Evolutionary conservation across 1,284 basidiomycete species (phyloP).

Genomic region (Fomitopsis palustris): DNA sequence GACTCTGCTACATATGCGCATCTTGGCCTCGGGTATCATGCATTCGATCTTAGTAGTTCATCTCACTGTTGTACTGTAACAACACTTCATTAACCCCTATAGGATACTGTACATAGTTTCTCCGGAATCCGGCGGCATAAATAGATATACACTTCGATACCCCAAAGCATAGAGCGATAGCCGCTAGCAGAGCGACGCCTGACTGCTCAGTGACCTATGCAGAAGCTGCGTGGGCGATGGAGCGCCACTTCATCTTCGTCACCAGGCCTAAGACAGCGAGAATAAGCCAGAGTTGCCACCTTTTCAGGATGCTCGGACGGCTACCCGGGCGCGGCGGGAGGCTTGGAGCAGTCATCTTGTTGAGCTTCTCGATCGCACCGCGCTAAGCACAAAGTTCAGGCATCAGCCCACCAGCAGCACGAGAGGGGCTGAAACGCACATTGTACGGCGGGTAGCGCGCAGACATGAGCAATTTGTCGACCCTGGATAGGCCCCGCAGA

Average conservation of each 20-base stretch:
- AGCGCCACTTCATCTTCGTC: conserved; percentile 14
- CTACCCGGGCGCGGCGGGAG: conserved; percentile 38
- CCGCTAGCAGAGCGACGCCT: neutral
- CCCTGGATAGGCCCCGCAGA: conserved; percentile 31
- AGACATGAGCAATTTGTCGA: conserved; percentile 46
- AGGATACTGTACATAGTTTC: neutral
- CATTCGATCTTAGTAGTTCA: neutral
- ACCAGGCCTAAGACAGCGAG: conserved; percentile 21
- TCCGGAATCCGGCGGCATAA: neutral
- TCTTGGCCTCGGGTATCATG: neutral
- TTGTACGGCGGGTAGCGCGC: conserved; percentile 66
- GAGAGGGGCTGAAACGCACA: conserved; percentile 30
- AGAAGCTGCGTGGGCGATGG: neutral
- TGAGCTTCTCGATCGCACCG: conserved; percentile 22
- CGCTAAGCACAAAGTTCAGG: conserved; percentile 10
- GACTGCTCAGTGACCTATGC: neutral
- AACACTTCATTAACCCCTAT: neutral
- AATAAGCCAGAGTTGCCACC: conserved; percentile 23
- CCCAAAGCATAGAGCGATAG: neutral
- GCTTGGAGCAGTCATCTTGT: conserved; percentile 22
- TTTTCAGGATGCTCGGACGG: conserved; percentile 11
- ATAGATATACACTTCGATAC: neutral
- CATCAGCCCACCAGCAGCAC: neutral
- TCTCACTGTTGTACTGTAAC: neutral
- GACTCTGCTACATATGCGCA: neutral